A percentile compares a stretch with the other conserved stretches of the same genome.
Conservation (phyloP, 805 yeast species). For the Sungouiella blattae region DNA sequence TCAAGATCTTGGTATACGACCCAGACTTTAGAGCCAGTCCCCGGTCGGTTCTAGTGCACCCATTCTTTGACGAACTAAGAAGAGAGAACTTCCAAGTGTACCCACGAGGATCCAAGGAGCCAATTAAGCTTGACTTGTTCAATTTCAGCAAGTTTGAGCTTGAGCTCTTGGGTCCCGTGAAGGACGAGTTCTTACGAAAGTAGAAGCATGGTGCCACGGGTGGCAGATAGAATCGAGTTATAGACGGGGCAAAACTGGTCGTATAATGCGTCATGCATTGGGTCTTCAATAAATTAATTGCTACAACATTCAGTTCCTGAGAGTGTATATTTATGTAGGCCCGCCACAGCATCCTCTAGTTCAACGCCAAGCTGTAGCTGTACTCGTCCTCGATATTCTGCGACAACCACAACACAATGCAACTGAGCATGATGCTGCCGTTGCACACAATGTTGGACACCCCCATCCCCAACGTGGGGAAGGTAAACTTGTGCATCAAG, state of each 20-base stretch:
- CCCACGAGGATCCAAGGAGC: constrained; percentile 49
- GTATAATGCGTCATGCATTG: too few species aligned
- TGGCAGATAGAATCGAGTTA: neutral
- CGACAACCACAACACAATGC: constrained; percentile 86
- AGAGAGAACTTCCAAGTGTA: constrained; percentile 46
- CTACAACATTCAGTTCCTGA: too few species aligned
- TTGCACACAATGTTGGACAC: constrained; percentile 81
- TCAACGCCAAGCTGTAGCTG: constrained; percentile 83
- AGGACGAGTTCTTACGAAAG: constrained; percentile 26
- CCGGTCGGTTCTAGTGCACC: constrained; percentile 78
- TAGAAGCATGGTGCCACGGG: too few species aligned
- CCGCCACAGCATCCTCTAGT: constrained; percentile 13
- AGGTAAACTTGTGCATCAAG: constrained; percentile 67
- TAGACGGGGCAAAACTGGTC: neutral
- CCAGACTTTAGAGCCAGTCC: constrained; percentile 83
- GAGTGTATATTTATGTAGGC: too few species aligned
- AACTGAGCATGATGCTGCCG: constrained; percentile 78
- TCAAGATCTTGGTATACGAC: constrained; percentile 81
- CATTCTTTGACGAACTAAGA: constrained; percentile 84
- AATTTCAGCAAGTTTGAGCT: constrained; percentile 70
- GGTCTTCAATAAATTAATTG: too few species aligned
- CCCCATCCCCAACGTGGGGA: constrained; percentile 95
- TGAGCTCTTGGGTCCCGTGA: constrained; percentile 42
- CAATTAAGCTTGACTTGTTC: constrained; percentile 48
- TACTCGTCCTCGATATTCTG: constrained; percentile 96